phyloP scores from a whole-genome alignment of 2,329 filamentous ascomycete species.

The Pyrenophora teres region DNA sequence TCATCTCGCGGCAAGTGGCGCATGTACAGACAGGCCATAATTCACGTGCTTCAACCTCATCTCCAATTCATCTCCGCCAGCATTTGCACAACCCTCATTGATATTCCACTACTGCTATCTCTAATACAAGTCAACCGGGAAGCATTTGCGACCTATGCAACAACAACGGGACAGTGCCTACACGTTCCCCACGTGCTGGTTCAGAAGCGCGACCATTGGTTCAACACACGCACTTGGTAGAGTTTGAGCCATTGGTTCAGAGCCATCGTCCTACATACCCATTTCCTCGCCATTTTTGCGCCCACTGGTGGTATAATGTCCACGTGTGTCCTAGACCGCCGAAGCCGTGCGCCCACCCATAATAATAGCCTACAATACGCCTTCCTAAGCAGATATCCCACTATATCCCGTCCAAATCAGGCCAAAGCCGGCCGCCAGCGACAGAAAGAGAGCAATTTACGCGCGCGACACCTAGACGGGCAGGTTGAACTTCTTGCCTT shows the following conservation, averaged over 20 bases:
- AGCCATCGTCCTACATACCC: constrained; percentile 3
- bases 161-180: no score
- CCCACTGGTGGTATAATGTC: no score
- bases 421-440: constrained; percentile 8
- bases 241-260: not conserved
- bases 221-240: not conserved
- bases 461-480: constrained; percentile 49
- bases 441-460: constrained; percentile 6
- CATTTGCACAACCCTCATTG: not conserved
- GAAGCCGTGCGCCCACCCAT: not conserved
- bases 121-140: no score
- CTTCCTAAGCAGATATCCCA: constrained; percentile 6
- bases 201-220: not conserved
- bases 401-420: constrained; percentile 9
- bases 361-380: constrained; percentile 9
- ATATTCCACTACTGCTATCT: no score
- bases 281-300: not conserved
- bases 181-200: not conserved
- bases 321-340: no score
- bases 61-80: not conserved
- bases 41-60: constrained; percentile 10
- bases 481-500: constrained; percentile 61
- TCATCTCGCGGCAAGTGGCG: constrained; percentile 5
- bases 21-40: not conserved
- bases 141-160: not conserved